phyloP scores from a whole-genome alignment of 129 eudicot species.

The Artemisia argyi region DNA sequence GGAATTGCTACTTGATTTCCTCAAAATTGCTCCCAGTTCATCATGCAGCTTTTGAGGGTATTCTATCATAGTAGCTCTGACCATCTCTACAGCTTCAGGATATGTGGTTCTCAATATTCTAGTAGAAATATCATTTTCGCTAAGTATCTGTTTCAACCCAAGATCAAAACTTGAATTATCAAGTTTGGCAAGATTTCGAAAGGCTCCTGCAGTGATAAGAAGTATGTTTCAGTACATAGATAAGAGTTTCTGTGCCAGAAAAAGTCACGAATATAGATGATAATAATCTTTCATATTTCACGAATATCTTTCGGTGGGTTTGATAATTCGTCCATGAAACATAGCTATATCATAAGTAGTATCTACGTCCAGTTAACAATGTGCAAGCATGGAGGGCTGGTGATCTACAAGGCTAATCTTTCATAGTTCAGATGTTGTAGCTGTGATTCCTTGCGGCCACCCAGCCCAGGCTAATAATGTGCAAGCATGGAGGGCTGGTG shows the following conservation, averaged over 20 bases:
- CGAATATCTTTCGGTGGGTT: not conserved
- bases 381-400: too few species aligned
- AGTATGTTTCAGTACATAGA: not conserved
- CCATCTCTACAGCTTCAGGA: conserved; percentile 64
- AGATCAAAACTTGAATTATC: conserved; percentile 33
- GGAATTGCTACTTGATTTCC: conserved; percentile 23
- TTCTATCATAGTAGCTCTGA: conserved; percentile 44
- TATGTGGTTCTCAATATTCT: conserved; percentile 45
- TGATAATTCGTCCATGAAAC: not conserved
- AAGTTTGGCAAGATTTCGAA: conserved; percentile 23
- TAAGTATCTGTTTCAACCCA: conserved; percentile 71
- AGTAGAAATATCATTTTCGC: conserved; percentile 41
- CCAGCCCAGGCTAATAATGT: too few species aligned
- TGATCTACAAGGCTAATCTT: too few species aligned
- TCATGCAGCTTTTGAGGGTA: conserved; percentile 28
- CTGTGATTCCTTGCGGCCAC: too few species aligned
- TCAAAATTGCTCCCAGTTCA: conserved; percentile 27
- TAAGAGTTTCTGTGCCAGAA: not conserved
- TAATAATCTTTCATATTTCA: not conserved
- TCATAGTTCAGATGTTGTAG: too few species aligned
- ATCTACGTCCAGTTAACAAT: not conserved
- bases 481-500: too few species aligned
- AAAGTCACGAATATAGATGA: not conserved
- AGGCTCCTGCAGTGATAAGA: conserved; percentile 43
- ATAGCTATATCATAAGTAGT: not conserved